Conservation (phyloP, 2,329 filamentous ascomycete genomes). For the Xylaria sp. region DNA sequence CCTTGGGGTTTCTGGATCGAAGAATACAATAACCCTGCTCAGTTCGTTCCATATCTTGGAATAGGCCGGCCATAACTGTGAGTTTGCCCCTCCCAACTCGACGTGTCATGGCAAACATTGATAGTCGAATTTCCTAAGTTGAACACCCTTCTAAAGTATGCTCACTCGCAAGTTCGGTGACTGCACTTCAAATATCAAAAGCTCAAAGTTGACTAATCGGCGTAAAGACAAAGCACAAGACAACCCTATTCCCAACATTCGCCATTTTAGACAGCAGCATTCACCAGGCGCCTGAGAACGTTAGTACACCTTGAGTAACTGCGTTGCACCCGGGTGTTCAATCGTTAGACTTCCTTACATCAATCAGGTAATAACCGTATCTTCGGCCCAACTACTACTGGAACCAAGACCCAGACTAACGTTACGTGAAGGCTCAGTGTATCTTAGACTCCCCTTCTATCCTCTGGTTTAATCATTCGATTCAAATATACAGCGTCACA, state of each 20-base stretch:
- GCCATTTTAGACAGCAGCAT: not conserved
- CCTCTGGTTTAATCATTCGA: too few species aligned
- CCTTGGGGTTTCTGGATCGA: not conserved
- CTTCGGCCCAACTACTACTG: conserved; percentile 4
- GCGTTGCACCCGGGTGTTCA: not conserved
- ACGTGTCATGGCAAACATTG: too few species aligned
- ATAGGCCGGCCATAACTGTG: not conserved
- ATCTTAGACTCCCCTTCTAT: not conserved
- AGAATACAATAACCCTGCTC: not conserved
- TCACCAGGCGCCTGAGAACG: not conserved
- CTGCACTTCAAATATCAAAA: too few species aligned
- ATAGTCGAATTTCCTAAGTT: too few species aligned
- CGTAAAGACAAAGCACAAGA: not conserved
- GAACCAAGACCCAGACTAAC: conserved; percentile 10
- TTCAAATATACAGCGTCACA: too few species aligned
- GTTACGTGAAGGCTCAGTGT: not conserved
- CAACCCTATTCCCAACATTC: not conserved
- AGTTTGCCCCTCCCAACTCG: not conserved
- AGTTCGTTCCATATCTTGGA: not conserved
- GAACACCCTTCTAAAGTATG: too few species aligned
- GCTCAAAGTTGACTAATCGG: not conserved
- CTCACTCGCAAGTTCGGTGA: too few species aligned
- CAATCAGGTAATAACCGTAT: conserved; percentile 20
- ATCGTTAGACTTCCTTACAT: not conserved
- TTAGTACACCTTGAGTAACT: not conserved